Base-by-base conservation (phyloP, 2,329 filamentous ascomycete genomes). In the Exserohilum rostratum region DNA sequence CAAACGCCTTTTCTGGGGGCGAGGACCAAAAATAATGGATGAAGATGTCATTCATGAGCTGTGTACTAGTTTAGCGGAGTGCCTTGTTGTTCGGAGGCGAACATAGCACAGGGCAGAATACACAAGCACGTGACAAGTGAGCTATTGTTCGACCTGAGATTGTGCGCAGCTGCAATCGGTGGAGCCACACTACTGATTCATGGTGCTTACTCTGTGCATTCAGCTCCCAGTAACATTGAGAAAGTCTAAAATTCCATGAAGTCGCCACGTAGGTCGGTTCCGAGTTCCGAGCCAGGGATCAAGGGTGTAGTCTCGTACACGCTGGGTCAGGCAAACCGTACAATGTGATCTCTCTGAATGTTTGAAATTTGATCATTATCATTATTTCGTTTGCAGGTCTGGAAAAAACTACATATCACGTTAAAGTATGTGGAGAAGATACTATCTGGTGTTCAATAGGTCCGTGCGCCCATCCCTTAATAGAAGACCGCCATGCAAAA, bases 11-110 rank as follows among this genome's bases (percentile, higher is more conserved):
- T 6, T 50, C 38, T 40, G 49, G 50, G 29, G 40, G 20, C 17
- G 46, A 57, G 57, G 57, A 50, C 53, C 46, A 37, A 57, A 59
- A 59, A 43, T 35, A 57, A 29, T 46, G 46, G 39, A 37, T 30
- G 27, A 13, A 46, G 17, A 46, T 31, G 22, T 20, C 29, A 46
- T 30, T 42, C 42, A 33, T 40, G 22, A 56, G 29, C 29, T 34
- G 15, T 33, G 42, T 18, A 38, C 45, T 44, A 42, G 27, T 39
- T 18, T 38, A 31, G n/a, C 22, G 38, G 43, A 57, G 40, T 34
- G 54, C 27, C 20, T 13, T 27, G 45, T 46, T 33, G 30, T 42
- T 30, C 29, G 22, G 10, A 53, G 52, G 46, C 46, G 17, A 54
- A 30, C 46, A 35, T 22, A 34, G 42, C 31, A 29, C 30, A 39